Evolutionary conservation across 192 early-diverging fungal species (phyloP).

Genomic region (Linnemannia exigua): DNA sequence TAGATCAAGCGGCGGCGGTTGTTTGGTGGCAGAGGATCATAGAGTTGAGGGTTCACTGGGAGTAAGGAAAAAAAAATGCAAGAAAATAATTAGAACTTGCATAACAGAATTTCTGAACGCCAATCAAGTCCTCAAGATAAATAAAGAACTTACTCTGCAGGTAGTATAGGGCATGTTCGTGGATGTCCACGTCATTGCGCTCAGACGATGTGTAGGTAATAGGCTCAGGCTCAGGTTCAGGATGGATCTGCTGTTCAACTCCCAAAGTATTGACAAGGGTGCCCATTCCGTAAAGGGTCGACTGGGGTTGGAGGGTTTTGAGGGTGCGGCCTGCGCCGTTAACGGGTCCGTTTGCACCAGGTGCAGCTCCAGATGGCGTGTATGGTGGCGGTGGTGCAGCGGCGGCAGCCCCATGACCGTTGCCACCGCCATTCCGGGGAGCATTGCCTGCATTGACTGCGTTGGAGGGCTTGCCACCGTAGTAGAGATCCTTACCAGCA

Average conservation of each 20-base stretch:
- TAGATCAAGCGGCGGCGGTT: constrained; percentile 44
- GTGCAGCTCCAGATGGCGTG: background rate
- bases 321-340: constrained; percentile 8
- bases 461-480: constrained; percentile 9
- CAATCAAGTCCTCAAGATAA: background rate
- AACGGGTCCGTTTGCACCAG: background rate
- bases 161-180: constrained; percentile 26
- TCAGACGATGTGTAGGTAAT: background rate
- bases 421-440: background rate
- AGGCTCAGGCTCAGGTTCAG: background rate
- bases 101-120: background rate
- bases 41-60: constrained; percentile 49
- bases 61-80: background rate
- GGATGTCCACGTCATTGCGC: constrained; percentile 10
- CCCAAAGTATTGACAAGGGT: constrained; percentile 40
- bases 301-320: constrained; percentile 41
- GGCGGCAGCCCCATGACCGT: background rate
- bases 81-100: background rate
- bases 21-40: constrained; percentile 29
- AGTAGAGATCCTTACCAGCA: constrained; percentile 16
- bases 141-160: constrained; percentile 39
- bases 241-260: constrained; percentile 43
- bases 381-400: background rate
- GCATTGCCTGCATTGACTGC: constrained; percentile 2
- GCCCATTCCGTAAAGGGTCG: constrained; percentile 49